These are phyloP conservation scores for Coemansia sp. DNA, from an alignment of 192 early-diverging fungal species.

Conservation along the genomic window DNA sequence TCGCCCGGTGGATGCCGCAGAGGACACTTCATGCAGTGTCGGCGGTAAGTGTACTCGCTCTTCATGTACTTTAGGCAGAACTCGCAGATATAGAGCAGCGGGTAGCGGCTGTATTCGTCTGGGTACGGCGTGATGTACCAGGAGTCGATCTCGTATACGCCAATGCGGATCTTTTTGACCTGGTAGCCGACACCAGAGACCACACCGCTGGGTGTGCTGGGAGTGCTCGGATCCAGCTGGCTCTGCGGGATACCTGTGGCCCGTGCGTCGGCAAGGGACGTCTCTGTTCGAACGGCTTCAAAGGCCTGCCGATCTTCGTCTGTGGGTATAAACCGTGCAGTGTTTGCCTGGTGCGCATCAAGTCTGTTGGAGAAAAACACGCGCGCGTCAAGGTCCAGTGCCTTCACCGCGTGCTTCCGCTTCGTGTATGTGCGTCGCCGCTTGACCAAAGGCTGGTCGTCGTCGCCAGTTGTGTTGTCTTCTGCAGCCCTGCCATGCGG, in stretches of 20 bases:
- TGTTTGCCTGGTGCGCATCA: constrained; percentile 56
- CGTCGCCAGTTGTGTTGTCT: neutral
- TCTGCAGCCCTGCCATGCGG: neutral
- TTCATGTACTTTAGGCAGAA: constrained; percentile 99
- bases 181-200: constrained; percentile 33
- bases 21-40: constrained; percentile 86
- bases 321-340: constrained; percentile 56
- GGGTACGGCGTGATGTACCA: constrained; percentile 98
- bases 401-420: neutral
- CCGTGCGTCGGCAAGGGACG: constrained; percentile 27
- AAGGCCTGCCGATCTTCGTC: constrained; percentile 56
- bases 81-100: constrained; percentile 88
- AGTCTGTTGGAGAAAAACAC: constrained; percentile 53
- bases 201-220: constrained; percentile 24
- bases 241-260: constrained; percentile 1
- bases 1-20: constrained; percentile 89
- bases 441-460: constrained; percentile 12
- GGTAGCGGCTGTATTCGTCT: constrained; percentile 87
- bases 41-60: constrained; percentile 72
- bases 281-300: constrained; percentile 52
- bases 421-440: constrained; percentile 38
- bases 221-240: constrained; percentile 17
- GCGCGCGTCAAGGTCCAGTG: constrained; percentile 11
- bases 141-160: constrained; percentile 80
- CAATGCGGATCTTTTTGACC: constrained; percentile 71